Percentiles rank a stretch among this genome's conserved stretches.
These are phyloP conservation scores for Berberis vulgaris DNA, from an alignment of 164 flowering plant genomes.

Conservation along the genomic window DNA sequence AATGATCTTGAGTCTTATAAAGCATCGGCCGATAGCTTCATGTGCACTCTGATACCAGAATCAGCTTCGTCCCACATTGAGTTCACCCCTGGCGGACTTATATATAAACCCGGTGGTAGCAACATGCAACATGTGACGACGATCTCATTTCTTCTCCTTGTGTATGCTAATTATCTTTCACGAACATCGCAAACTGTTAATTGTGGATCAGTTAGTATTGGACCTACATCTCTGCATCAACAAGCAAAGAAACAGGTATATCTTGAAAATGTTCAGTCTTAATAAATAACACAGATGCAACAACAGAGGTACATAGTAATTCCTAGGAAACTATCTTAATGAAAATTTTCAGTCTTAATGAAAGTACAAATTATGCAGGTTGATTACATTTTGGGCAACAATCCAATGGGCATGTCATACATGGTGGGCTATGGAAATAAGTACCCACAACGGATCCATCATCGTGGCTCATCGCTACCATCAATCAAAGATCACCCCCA, in stretches of 20 bases:
- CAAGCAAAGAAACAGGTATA: constrained; percentile 47
- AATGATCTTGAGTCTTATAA: constrained; percentile 62
- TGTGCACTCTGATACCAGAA: constrained; percentile 77
- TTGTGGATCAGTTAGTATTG: constrained; percentile 47
- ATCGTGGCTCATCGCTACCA: constrained; percentile 86
- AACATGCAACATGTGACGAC: constrained; percentile 83
- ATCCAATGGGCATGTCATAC: constrained; percentile 75
- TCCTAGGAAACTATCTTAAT: not conserved
- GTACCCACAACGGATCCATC: constrained; percentile 77
- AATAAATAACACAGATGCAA: too few relatives aligned
- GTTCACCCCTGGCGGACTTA: constrained; percentile 83
- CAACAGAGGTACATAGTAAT: too few relatives aligned
- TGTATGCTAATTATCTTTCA: constrained; percentile 65
- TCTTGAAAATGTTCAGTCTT: too few relatives aligned
- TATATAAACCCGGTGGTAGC: constrained; percentile 92
- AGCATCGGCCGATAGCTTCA: constrained; percentile 83
- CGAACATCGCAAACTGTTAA: constrained; percentile 46
- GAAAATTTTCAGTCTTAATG: not conserved
- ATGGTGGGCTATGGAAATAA: constrained; percentile 78
- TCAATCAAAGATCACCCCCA: constrained; percentile 65
- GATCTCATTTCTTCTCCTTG: constrained; percentile 82
- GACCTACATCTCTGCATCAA: constrained; percentile 46
- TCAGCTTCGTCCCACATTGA: constrained; percentile 69
- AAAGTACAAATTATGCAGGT: constrained; percentile 29
- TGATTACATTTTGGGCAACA: constrained; percentile 80